Evolutionary conservation across 768 basidiomycete genomes (phyloP), one percentile per base, ranked within the genome.

Genomic region (Kwoniella sp.): DNA sequence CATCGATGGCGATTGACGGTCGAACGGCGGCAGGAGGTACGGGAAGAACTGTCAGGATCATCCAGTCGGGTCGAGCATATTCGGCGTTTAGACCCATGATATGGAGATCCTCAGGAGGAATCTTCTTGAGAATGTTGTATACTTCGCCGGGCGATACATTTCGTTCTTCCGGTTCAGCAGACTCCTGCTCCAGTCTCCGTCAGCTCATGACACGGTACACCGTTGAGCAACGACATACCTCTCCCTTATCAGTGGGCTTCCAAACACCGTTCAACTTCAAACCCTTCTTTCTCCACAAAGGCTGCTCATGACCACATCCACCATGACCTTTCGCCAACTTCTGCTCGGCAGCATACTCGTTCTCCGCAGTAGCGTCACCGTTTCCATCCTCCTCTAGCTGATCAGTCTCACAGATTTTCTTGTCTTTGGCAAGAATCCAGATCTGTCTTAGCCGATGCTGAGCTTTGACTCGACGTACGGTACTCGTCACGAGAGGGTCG

Each of bases 1-100:
- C 95, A 71, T 98, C 95, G 27, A 97, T 91, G 13, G 95, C 90
- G 61, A 99, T 97, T 81, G 92, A 95, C 0, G 96, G 96, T 53
- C 96, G 91, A 58, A 99, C 96, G 8, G 96, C 92, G 6, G 95
- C 95, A 1, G 96, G 96, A 1, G 96, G 96, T 0, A 99, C 95
- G 36, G 96, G 96, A 79, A 98, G 85, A 37, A 97, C 92, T 0
- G 96, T 98, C 46, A 98, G 83, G 69, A 99, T 96, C 96, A 99
- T 98, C 96, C 96, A 99, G 74, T 97, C 92, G 1, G 96, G 96
- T 46, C 94, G 87, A 7, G 96, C 95, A 77, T 96, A 98, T 77
- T 92, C 91, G 62, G 93, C 91, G 26, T 90, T 94, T 10, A 98
- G 86, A 37, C 96, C 96, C 68, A 98, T 86, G 26, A 93, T 83